Evolutionary conservation across 148 eudicot species (phyloP), one percentile per base, ranked within the genome.

Genomic region (Pouteria glomerata): DNA sequence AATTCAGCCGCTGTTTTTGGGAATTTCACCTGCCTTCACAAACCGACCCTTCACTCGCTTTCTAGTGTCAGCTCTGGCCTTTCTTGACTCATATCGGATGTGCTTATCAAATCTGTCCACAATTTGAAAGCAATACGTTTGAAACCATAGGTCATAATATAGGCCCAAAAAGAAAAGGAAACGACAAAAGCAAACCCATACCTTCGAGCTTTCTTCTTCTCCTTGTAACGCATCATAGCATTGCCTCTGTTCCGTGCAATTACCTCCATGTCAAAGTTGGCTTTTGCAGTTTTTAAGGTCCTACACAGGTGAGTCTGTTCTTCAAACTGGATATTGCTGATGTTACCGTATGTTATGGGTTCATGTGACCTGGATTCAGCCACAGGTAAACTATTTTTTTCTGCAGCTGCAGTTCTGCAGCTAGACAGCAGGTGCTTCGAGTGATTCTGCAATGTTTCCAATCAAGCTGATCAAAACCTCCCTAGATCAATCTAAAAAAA

Each of bases 231-330:
- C 60, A 69, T 21, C 48, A 52, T 21, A 6, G 61, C 72, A 53
- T 69, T 69, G 72, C 61, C 72, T 69, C 72, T 69, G 48, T 69
- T 69, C 47, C 35, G 60, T 53, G 61, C 72, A 30, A 69, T 37
- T 23, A 34, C 6, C 53, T 35, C 61, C 61, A 35, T 53, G 61
- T 69, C 61, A 35, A 52, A 26, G 3, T 13, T 35, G 16, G 72
- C 12, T 11, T 30, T 69, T 23, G 21, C 15, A 1, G 31, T 24
- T 37, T 31, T 53, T 3, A 5, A 6, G 51, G 37, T 67, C 26
- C 26, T 11, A 4, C 42, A 34, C 27, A 67, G 58, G 31, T 30
- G n/a, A 19, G 29, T 8, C 1, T 31, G n/a, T 67, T 67, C 57
- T 10, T 35, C 29, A 34, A 67, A 67, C 29, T 50, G 71, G 58